Base-by-base conservation (phyloP, 2,329 filamentous ascomycete species). In the Sporothrix sp. region DNA sequence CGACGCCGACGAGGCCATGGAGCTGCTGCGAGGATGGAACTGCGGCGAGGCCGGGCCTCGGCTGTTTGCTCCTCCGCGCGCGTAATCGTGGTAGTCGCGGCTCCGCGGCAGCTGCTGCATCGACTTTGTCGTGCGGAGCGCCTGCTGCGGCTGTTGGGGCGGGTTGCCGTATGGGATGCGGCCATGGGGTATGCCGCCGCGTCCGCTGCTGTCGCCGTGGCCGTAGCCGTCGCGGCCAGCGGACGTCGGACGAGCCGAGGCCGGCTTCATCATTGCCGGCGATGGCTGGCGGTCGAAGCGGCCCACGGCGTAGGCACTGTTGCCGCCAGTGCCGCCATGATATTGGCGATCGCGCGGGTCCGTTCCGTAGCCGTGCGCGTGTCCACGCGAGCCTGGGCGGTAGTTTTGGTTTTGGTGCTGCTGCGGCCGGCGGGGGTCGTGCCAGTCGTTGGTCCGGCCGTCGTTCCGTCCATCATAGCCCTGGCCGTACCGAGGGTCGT, bases 41-140 rank as follows among this genome's bases (percentile, higher is more conserved):
- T 25, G 30, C 1, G 46, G 14, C 4, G 47, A 42, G n/a, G 20
- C 4, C 3, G 42, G 43, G 1, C 14, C 37, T 11, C 38, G 16
- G 32, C 28, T 30, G 16, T 25, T 18, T n/a, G n/a, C n/a, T n/a
- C n/a, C n/a, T n/a, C n/a, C n/a, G n/a, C n/a, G n/a, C n/a, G n/a
- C n/a, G 6, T n/a, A 7, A 14, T n/a, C 16, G 4, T 30, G 23
- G 11, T 28, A 21, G 20, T 54, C 48, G 32, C 44, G 23, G 16
- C 35, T 25, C 13, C 39, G 44, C 13, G 52, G 38, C 16, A 54
- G 48, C 21, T 54, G 45, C 28, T 54, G 52, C 52, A 54, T 51
- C 2, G 52, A 54, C 25, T 42, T 30, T 5, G 45, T 44, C n/a
- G 25, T 42, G 9, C 45, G 45, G 27, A 52, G 28, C 0, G 9